These are phyloP conservation scores for Blastomyces percursus DNA, from an alignment of 2,329 filamentous ascomycete species.

Conservation along the genomic window DNA sequence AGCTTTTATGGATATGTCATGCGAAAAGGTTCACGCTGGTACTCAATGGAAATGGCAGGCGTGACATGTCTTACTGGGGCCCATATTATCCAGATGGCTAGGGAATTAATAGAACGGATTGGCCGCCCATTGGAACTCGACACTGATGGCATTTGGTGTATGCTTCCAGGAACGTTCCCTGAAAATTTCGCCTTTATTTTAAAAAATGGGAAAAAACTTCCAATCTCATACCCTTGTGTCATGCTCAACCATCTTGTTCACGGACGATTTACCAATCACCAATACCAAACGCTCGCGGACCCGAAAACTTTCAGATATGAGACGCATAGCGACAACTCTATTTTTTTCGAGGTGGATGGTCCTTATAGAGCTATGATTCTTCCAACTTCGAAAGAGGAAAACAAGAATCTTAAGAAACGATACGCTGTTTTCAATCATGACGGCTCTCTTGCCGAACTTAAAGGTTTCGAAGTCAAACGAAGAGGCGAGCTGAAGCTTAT, in stretches of 20 bases:
- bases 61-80: slow-evolving; percentile 96
- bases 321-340: slow-evolving; percentile 96
- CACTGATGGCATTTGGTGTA: slow-evolving; percentile 99
- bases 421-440: slow-evolving; percentile 99
- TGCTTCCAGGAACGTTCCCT: slow-evolving; percentile 88
- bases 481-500: slow-evolving; percentile 97
- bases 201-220: slow-evolving; percentile 89
- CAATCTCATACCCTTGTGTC: slow-evolving; percentile 96
- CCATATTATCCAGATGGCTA: slow-evolving; percentile 91
- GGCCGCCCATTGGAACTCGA: slow-evolving; percentile 88
- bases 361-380: slow-evolving; percentile 96
- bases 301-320: slow-evolving; percentile 75
- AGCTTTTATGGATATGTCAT: slow-evolving; percentile 99
- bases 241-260: slow-evolving; percentile 99
- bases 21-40: slow-evolving; percentile 97
- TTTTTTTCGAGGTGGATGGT: slow-evolving; percentile 98
- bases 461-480: slow-evolving; percentile 95
- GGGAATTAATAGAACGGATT: slow-evolving; percentile 84
- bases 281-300: slow-evolving; percentile 85
- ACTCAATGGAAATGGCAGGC: slow-evolving; percentile 98
- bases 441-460: slow-evolving; percentile 85
- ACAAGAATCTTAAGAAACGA: slow-evolving; percentile 98
- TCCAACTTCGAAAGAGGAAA: slow-evolving; percentile 95
- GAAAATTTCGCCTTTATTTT: slow-evolving; percentile 93
- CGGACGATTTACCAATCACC: slow-evolving; percentile 87